Base-by-base conservation (phyloP, 495 filamentous ascomycete species). In the Trichoderma gamsii region DNA sequence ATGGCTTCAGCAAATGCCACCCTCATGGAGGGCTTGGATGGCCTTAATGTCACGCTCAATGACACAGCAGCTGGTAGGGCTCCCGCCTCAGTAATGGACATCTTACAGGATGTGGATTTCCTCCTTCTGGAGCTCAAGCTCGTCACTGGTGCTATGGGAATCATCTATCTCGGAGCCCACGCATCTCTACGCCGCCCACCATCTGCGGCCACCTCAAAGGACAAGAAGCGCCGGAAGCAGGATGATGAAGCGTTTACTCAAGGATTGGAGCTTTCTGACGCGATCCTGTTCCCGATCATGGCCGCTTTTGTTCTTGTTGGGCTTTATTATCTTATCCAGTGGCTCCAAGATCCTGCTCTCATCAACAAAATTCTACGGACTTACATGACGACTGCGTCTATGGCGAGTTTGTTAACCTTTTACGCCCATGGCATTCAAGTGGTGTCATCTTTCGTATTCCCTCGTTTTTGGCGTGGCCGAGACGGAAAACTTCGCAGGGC, bases 261-360 rank as follows among this genome's bases (percentile, higher is more conserved):
- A 70, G 91, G 90, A 1, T 77, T 99, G 41, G 80, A 82, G 23
- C 89, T 92, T 3, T 88, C 85, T 0, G 95, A 98, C 79, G 95
- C 92, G 41, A 82, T 98, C 71, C 80, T 95, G 76, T 89, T 97
- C 65, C 95, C 95, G 9, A 70, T 97, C n/a, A 78, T 90, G 43
- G 94, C 92, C 11, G 95, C 88, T 6, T 69, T 79, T 2, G 86
- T 88, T 0, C 85, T 99, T 12, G 82, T 88, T 38, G 88, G 87
- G 0, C 82, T 99, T 15, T 98, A 97, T 78, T 86, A 93, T 72
- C 81, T 97, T 66, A 92, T 98, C 75, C 92, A 96, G 72, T 96
- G 89, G 84, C 83, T 96, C 32, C 84, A 95, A 71, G 90, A 96
- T 72, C 88, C 94, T 0, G 81, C 86, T 12, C 78, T 95, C 12